Conservation (phyloP, 1,284 basidiomycete genomes). For the Ganoderma lucidum region DNA sequence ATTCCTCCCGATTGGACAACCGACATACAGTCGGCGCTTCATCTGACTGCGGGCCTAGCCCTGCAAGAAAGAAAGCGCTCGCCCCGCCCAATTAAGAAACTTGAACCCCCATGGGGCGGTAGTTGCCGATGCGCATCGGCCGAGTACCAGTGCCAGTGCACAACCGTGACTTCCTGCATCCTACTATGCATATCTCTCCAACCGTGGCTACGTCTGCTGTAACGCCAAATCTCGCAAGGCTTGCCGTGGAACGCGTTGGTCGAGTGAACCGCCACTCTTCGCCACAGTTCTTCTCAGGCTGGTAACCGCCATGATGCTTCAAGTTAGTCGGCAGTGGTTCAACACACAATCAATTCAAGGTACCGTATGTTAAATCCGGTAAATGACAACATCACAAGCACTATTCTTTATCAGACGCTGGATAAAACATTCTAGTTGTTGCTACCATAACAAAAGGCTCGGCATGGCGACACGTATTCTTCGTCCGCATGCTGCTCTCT, state of each 20-base stretch:
- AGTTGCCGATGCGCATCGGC: not conserved
- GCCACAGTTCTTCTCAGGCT: too few relatives aligned
- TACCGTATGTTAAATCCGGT: not conserved
- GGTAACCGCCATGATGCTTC: too few relatives aligned
- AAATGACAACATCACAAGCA: not conserved
- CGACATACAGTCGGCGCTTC: too few relatives aligned
- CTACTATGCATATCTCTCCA: not conserved
- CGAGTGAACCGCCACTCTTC: not conserved
- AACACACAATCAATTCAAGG: not conserved
- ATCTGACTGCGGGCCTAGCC: too few relatives aligned
- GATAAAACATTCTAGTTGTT: not conserved
- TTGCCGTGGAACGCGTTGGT: not conserved
- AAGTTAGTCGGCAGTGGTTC: not conserved
- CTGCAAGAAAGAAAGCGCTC: too few relatives aligned
- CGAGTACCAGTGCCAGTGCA: too few relatives aligned
- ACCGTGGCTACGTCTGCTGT: too few relatives aligned
- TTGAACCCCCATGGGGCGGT: not conserved
- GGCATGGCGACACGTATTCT: slow-evolving; percentile 1
- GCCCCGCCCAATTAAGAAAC: not conserved
- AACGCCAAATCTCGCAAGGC: not conserved
- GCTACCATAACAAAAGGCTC: not conserved
- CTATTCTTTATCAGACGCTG: not conserved
- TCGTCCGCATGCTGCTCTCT: not conserved
- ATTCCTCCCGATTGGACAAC: too few relatives aligned
- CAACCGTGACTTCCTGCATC: not conserved